Percentiles rank a stretch among this genome's conserved stretches.
phyloP scores from a whole-genome alignment of 2,329 filamentous ascomycete species.

The Ceratocystis cacaofunesta region DNA sequence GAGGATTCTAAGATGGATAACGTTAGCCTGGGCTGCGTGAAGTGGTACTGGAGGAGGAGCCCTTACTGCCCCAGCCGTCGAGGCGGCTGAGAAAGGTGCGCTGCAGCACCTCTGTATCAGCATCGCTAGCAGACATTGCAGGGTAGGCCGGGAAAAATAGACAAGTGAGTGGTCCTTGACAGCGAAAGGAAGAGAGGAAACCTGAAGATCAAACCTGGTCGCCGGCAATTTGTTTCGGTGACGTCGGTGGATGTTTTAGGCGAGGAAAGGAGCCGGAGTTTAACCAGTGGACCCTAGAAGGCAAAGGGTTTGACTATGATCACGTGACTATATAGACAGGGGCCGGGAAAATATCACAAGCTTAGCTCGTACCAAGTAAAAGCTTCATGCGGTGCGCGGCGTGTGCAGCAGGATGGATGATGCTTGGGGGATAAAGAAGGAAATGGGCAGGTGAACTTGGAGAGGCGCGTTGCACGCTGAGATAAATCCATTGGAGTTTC shows the following conservation, averaged over 20 bases:
- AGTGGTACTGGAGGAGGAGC: conserved; percentile 6
- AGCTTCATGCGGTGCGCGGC: neutral
- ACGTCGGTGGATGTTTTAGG: neutral
- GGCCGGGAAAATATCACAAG: neutral
- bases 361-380: neutral
- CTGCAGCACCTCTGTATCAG: conserved; percentile 6
- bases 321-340: neutral
- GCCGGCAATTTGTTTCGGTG: neutral
- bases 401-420: neutral
- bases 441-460: neutral
- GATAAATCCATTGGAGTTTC: neutral
- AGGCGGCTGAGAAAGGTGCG: conserved; percentile 24
- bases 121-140: conserved; percentile 6
- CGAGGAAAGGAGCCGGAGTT: neutral
- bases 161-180: too few species aligned
- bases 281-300: neutral
- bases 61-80: conserved; percentile 36
- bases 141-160: neutral
- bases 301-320: neutral
- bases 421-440: neutral
- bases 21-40: neutral
- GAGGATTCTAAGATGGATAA: conserved; percentile 31
- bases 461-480: neutral
- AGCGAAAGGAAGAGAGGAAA: neutral
- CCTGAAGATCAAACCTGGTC: neutral